These are phyloP conservation scores for Talaromyces funiculosus DNA, from an alignment of 2,329 filamentous ascomycete genomes.

Conservation along the genomic window DNA sequence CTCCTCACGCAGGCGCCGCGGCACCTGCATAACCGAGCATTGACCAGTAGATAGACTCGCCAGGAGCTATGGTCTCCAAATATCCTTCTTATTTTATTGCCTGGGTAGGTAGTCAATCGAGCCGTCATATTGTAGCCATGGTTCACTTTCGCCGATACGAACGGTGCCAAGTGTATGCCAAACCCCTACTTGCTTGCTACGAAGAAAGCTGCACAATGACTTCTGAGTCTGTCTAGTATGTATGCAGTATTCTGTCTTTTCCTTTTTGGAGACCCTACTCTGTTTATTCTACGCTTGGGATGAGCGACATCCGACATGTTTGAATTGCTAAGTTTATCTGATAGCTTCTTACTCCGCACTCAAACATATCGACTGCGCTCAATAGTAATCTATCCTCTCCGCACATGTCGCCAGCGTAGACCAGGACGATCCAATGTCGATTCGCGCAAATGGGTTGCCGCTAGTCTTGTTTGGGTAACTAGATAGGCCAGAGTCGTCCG, in stretches of 20 bases:
- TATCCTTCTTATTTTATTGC: not conserved
- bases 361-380: not conserved
- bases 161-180: not conserved
- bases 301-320: not conserved
- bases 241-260: not conserved
- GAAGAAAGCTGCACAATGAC: no score
- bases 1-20: not conserved
- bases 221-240: not conserved
- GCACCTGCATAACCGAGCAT: not conserved
- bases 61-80: not conserved
- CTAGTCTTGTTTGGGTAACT: conserved; percentile 3
- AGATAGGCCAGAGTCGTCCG: conserved; percentile 13
- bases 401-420: not conserved
- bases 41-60: not conserved
- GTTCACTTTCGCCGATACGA: not conserved
- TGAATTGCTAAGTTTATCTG: not conserved
- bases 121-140: not conserved
- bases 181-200: no score
- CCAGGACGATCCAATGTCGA: not conserved
- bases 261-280: not conserved
- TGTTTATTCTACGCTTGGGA: not conserved
- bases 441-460: not conserved
- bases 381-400: not conserved
- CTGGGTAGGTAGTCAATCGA: not conserved
- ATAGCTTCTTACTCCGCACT: conserved; percentile 1